Evolutionary conservation across 192 early-diverging fungal species (phyloP), one percentile per base, ranked within the genome.

Genomic region (Dispira simplex): DNA sequence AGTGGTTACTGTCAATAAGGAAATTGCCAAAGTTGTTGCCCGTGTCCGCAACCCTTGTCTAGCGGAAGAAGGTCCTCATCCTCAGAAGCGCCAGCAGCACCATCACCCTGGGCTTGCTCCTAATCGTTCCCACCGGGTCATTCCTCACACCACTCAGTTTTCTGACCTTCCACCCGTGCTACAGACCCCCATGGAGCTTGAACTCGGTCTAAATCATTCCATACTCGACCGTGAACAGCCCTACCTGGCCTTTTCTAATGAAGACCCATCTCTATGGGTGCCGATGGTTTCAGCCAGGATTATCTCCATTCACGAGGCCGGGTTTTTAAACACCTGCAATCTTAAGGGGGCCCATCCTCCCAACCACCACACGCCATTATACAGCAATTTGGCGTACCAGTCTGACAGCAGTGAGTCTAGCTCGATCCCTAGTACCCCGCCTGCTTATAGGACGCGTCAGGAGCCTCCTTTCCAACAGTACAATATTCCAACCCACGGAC

Each of bases 111-210:
- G 32, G 6, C 32, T 4, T 39, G 32, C 32, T 39, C 32, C 32
- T 39, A 39, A 39, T 39, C 32, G 32, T 6, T 39, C 32, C 32
- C 32, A 39, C 32, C 32, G 32, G 1, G 32, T 39, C 32, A 39
- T 39, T 39, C 32, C 54, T 25, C 18, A 14, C 8, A 21, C 54
- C 21, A 26, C 23, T 14, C 23, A 56, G 12, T 26, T 56, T 18
- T 26, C 18, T 9, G 18, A 56, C 54, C 54, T 56, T 3, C 54
- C 54, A 28, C 11, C 54, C 16, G 54, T 56, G 20, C 54, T 56
- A 14, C 54, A 56, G 54, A 56, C 54, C 16, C 54, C 54, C 23
- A 56, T 56, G 54, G 54, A 27, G 3, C 12, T 56, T 14, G 58
- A 28, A 3, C 11, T 20, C 27, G 58, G 58, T 14, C 58, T 60